Evolutionary conservation across 2,329 filamentous ascomycete species (phyloP).

Genomic region (Pyricularia sp.): DNA sequence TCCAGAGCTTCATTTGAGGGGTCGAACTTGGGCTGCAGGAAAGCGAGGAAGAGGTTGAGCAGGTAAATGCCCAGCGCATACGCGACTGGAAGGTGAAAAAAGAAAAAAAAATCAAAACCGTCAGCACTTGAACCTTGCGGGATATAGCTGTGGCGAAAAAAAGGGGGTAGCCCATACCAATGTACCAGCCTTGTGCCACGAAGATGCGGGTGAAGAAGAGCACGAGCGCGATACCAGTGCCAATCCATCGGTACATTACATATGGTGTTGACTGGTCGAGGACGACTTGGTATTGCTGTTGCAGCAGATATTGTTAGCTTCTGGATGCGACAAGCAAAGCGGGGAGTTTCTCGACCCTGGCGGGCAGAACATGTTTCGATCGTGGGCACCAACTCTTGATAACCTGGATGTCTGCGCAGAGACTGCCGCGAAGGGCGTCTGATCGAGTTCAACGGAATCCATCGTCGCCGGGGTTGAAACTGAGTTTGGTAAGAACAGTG

Average conservation of each 20-base stretch:
- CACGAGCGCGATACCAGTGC: conserved; percentile 61
- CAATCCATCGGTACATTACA: conserved; percentile 78
- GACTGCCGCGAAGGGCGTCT: conserved; percentile 85
- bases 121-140: not conserved
- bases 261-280: conserved; percentile 89
- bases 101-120: not conserved
- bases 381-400: conserved; percentile 48
- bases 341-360: not conserved
- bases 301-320: not conserved
- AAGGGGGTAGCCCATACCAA: conserved; percentile 45
- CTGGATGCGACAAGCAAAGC: not conserved
- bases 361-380: not conserved
- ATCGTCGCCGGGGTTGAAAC: conserved; percentile 30
- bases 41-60: conserved; percentile 96
- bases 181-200: conserved; percentile 94
- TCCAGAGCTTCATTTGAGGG: conserved; percentile 83
- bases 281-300: conserved; percentile 81
- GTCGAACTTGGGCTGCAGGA: conserved; percentile 97
- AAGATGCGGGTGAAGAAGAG: conserved; percentile 85
- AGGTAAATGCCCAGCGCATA: conserved; percentile 98
- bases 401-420: conserved; percentile 69
- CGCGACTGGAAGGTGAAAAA: conserved; percentile 49
- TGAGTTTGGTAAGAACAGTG: not conserved
- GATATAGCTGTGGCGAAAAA: conserved; percentile 8
- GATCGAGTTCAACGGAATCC: conserved; percentile 78